A percentile compares a stretch with the other conserved stretches of the same genome.
Evolutionary conservation across 352 stramenopile species (phyloP).

Genomic region (Saprolegnia diclina): DNA sequence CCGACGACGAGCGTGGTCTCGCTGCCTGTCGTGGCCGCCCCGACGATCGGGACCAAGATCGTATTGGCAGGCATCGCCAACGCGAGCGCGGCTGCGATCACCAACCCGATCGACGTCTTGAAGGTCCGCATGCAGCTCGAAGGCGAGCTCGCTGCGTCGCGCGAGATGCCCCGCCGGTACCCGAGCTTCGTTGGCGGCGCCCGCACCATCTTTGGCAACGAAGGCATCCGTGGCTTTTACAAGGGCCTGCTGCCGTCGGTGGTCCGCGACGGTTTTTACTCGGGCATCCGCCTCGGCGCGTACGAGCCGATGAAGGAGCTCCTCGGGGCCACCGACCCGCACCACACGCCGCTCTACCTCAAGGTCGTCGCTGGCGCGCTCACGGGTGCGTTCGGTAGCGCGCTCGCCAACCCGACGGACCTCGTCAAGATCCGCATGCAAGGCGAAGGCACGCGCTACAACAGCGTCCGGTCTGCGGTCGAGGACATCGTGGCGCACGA

Average conservation of each 20-base stretch:
- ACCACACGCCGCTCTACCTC: slow-evolving; percentile 34
- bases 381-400: slow-evolving; percentile 53
- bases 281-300: slow-evolving; percentile 65
- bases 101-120: slow-evolving; percentile 60
- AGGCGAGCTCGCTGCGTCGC: slow-evolving; percentile 28
- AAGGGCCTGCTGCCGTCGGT: slow-evolving; percentile 61
- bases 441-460: slow-evolving; percentile 57
- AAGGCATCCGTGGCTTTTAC: slow-evolving; percentile 48
- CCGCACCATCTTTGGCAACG: slow-evolving; percentile 49
- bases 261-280: slow-evolving; percentile 69
- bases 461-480: slow-evolving; percentile 57
- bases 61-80: slow-evolving; percentile 56
- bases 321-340: slow-evolving; percentile 46
- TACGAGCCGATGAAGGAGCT: slow-evolving; percentile 75
- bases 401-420: slow-evolving; percentile 73
- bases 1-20: background rate
- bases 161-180: slow-evolving; percentile 38
- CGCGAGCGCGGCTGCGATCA: slow-evolving; percentile 43
- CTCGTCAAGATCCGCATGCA: slow-evolving; percentile 79
- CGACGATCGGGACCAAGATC: slow-evolving; percentile 45
- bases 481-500: slow-evolving; percentile 55
- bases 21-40: background rate
- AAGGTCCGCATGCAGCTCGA: slow-evolving; percentile 67
- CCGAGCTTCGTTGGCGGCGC: slow-evolving; percentile 49
- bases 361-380: slow-evolving; percentile 62